Evolutionary conservation across 352 stramenopile genomes (phyloP), one percentile per base, ranked within the genome.

Genomic region (Phytophthora syringae): DNA sequence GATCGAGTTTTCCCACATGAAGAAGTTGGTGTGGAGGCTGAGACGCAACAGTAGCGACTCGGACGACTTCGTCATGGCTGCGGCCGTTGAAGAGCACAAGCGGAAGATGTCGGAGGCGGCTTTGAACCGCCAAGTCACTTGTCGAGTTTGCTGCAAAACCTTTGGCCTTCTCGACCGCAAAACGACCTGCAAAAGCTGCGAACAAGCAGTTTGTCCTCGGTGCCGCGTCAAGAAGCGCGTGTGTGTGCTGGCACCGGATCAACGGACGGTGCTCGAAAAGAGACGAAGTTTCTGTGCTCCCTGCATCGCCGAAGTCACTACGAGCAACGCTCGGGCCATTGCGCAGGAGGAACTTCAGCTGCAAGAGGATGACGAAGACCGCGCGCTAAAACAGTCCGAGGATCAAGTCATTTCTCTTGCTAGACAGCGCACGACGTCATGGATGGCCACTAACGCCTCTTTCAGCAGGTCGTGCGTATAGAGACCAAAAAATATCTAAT

Each of bases 201-300:
- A 61, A 15, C 30, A 69, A 36, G 36, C 32, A 0, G 56, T 78
- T 13, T 75, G 65, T 62, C 49, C 65, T 36, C 52, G 65, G 7
- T 78, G 65, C 16, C 52, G 52, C 11, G 37, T 75, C 32, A 75
- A 69, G 52, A 78, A 75, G 44, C 49, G 25, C 18, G 50, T 78
- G 37, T 64, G 55, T 15, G 32, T 63, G 12, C 22, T 75, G 12
- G 44, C 59, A 28, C 44, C 65, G 5, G 32, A 52, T 16, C 47
- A 56, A 22, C 50, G 44, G 1, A 68, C 57, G 10, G n/a, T 77
- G 27, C 13, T 62, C 9, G 43, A 48, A 15, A 65, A 72, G 39
- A 52, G 50, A 27, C 44, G 64, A 12, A 49, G 50, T 12, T 78
- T 76, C 48, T 78, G 70, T 52, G 34, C 56, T 0, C 51, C 42